Base-by-base conservation (phyloP, 192 early-diverging fungal species). In the Entomortierella parvispora region DNA sequence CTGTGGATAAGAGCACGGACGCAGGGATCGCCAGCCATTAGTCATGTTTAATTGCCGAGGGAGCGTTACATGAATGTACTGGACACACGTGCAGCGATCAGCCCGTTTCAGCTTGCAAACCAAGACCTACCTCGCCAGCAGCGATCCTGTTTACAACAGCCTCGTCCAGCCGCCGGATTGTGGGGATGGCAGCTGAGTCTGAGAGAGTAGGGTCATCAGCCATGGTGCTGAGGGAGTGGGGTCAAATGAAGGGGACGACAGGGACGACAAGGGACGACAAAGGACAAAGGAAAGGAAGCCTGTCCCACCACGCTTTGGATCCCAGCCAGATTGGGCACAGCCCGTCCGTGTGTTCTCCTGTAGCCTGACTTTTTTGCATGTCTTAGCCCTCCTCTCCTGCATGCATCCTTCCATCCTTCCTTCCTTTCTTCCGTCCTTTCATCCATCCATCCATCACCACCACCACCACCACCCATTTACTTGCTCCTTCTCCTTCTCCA, bases 141-240 rank as follows among this genome's bases (percentile, higher is more conserved):
- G 97, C 97, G 68, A 99, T 99, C 52, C 95, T 84, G 82, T 99
- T 98, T 50, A 98, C 88, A 18, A 97, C 96, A 14, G 89, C 80
- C 68, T 93, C 87, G 53, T 97, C 93, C 4, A 99, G 89, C 65
- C 89, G 88, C 50, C 84, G 86, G 59, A 99, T 98, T 0, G 87
- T 77, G 8, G 74, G 74, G 3, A 68, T 54, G 25, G 62, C 14
- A 32, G 58, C 23, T 20, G 58, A 43, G 43, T 11, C 43, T 29
- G 5, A 20, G 34, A 7, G 29, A 31, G 33, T 42, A 17, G 25
- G 40, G 40, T 46, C 29, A n/a, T n/a, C n/a, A n/a, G n/a, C n/a
- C 29, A 26, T 29, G 57, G 22, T 57, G 28, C 28, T 44, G 51
- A 17, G 22, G 68, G 47, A 58, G 56, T 62, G 56, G 22, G 2